phyloP scores from a whole-genome alignment of 2,329 filamentous ascomycete species.

The Exophiala xenobiotica region DNA sequence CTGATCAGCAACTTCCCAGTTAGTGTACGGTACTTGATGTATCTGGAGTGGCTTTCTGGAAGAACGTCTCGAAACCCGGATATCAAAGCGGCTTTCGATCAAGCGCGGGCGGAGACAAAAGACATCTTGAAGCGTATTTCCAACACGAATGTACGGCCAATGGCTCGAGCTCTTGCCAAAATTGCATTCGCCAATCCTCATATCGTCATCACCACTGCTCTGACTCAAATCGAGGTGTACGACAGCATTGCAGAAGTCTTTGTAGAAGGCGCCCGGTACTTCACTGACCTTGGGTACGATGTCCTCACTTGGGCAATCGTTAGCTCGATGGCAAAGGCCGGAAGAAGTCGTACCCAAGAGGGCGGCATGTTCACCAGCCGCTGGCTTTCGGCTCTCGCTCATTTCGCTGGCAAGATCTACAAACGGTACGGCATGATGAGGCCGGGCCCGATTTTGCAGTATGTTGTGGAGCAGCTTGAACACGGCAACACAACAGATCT shows the following conservation, averaged over 20 bases:
- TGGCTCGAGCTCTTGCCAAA: constrained; percentile 86
- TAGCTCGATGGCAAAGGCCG: constrained; percentile 62
- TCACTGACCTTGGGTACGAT: constrained; percentile 89
- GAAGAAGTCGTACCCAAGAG: constrained; percentile 59
- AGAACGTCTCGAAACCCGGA: constrained; percentile 73
- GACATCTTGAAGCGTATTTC: constrained; percentile 86
- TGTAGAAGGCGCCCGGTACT: constrained; percentile 91
- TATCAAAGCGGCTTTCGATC: constrained; percentile 74
- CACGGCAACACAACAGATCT: constrained; percentile 84
- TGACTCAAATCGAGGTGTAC: constrained; percentile 90
- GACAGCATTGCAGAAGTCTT: constrained; percentile 93
- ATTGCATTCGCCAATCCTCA: constrained; percentile 89
- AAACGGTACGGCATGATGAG: constrained; percentile 82
- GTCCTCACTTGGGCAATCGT: constrained; percentile 90
- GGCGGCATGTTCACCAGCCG: constrained; percentile 77
- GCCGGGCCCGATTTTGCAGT: constrained; percentile 80
- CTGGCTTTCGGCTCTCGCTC: constrained; percentile 86
- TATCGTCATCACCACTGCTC: constrained; percentile 82
- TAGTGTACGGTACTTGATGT: constrained; percentile 78
- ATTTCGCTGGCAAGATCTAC: constrained; percentile 89
- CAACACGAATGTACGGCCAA: constrained; percentile 78
- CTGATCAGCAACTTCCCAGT: constrained; percentile 77
- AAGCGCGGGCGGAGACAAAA: constrained; percentile 74
- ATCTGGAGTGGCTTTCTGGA: constrained; percentile 88
- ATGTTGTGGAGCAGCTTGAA: constrained; percentile 80